Evolutionary conservation across 257 asterid genomes (phyloP), one percentile per base, ranked within the genome.

Genomic region (Scutellaria minor): DNA sequence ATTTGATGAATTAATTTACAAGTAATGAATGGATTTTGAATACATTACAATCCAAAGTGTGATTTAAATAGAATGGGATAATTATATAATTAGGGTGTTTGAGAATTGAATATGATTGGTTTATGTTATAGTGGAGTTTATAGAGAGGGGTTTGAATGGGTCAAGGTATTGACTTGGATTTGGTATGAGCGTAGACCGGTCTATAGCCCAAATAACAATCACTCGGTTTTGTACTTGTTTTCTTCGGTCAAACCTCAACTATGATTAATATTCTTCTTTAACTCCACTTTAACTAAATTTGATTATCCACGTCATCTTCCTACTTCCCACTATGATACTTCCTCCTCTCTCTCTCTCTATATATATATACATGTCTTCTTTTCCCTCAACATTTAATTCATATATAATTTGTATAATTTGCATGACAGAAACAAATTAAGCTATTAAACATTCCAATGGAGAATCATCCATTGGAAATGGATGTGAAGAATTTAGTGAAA

Each of bases 161-260:
- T 77, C 77, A 71, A 4, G 14, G 48, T 4, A 7, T 64, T 55
- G 74, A 77, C 72, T 63, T 57, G 44, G 12, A 63, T 13, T 54
- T 78, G 64, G 51, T 35, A 68, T 48, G 93, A 87, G 89, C 82
- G 69, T 8, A 42, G 88, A 84, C 91, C 77, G 67, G 83, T 83
- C 84, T 70, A 18, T 0, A 62, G 48, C 58, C 61, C 65, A 69
- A n/a, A 63, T 45, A 57, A 74, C 22, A 75, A 51, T 61, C 67
- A 37, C 58, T 58, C 72, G 42, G 67, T 45, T 67, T 72, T 55
- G 55, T 42, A 18, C 2, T 0, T 18, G 5, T 6, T 48, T 66
- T 78, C 78, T 50, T 60, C 50, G 66, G 78, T 78, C 82, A 78
- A 78, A 55, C 71, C 1, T 50, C n/a, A 31, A 31, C 46, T 64